Conservation (phyloP, 805 yeast species). For the Starmerella vaccinii region DNA sequence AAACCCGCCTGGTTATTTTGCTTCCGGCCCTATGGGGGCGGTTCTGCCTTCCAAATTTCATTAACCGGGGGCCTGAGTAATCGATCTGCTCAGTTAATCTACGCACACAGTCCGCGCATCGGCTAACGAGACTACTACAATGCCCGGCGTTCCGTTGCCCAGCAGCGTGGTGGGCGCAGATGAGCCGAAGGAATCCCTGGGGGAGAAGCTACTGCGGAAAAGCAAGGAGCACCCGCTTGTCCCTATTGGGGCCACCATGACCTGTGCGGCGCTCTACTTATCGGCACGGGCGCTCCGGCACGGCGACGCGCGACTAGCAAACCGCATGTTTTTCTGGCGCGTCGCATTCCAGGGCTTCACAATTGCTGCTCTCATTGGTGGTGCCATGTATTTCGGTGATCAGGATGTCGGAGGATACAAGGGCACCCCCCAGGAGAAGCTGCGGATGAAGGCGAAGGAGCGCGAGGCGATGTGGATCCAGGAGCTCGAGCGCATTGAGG, state of each 20-base stretch:
- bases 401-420: conserved; percentile 35
- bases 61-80: background rate
- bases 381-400: conserved; percentile 49
- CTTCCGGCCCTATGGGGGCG: too few relatives aligned
- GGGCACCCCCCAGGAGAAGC: conserved; percentile 35
- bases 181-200: conserved; percentile 21
- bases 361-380: conserved; percentile 67
- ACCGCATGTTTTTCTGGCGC: conserved; percentile 81
- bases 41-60: too few relatives aligned
- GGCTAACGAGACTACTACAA: background rate
- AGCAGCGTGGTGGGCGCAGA: conserved; percentile 18
- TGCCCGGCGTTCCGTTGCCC: conserved; percentile 18
- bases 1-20: too few relatives aligned
- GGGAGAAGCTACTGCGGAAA: conserved; percentile 30
- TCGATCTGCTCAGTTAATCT: background rate
- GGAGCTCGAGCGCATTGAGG: conserved; percentile 72
- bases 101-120: too few relatives aligned
- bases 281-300: conserved; percentile 66
- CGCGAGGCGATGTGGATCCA: conserved; percentile 85
- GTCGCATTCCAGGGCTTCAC: conserved; percentile 80
- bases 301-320: conserved; percentile 68
- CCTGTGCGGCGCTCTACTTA: conserved; percentile 67
- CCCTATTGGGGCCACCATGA: conserved; percentile 69
- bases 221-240: conserved; percentile 83
- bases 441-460: conserved; percentile 67